phyloP scores from a whole-genome alignment of 768 basidiomycete genomes.

The Mycena rosella region DNA sequence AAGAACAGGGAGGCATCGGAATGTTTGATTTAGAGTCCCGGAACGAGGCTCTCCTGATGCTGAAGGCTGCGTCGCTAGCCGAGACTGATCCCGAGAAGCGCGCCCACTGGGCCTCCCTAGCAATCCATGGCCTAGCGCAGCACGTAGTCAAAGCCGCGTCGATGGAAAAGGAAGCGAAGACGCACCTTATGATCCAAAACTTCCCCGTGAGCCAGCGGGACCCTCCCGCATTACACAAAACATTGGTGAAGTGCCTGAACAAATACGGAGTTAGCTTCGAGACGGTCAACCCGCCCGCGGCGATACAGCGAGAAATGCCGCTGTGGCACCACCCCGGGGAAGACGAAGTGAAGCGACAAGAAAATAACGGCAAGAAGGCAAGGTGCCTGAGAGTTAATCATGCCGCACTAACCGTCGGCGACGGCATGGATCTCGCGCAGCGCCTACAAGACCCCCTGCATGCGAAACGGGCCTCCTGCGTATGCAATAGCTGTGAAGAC shows the following conservation, averaged over 20 bases:
- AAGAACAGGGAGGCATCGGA: not conserved
- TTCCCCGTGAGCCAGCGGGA: not conserved
- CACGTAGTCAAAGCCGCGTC: not conserved
- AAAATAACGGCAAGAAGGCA: not conserved
- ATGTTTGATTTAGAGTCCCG: not conserved
- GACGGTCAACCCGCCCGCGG: not conserved
- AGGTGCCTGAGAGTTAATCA: not conserved
- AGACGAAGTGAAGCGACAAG: not conserved
- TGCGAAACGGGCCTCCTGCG: not conserved
- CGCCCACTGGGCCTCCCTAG: not conserved
- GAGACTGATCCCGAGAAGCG: not conserved
- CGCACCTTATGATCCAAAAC: conserved; percentile 1
- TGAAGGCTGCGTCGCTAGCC: not conserved
- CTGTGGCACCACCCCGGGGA: conserved; percentile 1
- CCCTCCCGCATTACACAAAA: not conserved
- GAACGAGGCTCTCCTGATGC: not conserved
- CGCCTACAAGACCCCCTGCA: not conserved
- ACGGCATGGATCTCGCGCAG: not conserved
- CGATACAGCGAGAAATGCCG: not conserved
- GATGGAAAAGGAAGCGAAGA: not conserved
- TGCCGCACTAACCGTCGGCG: not conserved
- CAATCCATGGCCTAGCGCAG: not conserved
- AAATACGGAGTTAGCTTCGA: not conserved
- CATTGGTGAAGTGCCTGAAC: not conserved
- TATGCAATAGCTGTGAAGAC: not conserved